Evolutionary conservation across 1,284 basidiomycete genomes (phyloP).

Genomic region (Melampsora americana): DNA sequence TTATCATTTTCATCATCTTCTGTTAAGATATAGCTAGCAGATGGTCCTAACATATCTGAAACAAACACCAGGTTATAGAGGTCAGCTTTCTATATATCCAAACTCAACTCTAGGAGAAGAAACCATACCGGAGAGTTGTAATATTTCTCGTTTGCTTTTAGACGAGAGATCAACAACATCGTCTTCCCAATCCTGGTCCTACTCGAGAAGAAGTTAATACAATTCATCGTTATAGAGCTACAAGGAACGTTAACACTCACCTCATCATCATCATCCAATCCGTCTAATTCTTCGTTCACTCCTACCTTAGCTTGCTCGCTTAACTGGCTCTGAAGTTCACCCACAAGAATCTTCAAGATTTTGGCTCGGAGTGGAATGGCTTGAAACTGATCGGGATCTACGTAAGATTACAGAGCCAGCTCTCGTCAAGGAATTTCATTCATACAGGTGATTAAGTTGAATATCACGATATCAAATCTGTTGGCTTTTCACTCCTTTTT

Average conservation of each 20-base stretch:
- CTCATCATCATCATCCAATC: slow-evolving; percentile 4
- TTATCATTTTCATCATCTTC: slow-evolving; percentile 1
- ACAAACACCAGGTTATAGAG: not conserved
- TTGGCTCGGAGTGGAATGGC: slow-evolving; percentile 2
- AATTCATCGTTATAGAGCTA: not conserved
- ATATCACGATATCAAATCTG: slow-evolving; percentile 1
- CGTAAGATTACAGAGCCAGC: not conserved
- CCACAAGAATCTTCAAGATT: slow-evolving; percentile 3
- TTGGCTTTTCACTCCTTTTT: not conserved
- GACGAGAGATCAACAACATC: not conserved
- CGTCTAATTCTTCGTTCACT: not conserved
- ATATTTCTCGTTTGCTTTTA: slow-evolving; percentile 2
- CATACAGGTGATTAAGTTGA: not conserved
- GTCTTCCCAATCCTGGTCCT: slow-evolving; percentile 11
- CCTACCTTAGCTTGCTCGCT: not conserved
- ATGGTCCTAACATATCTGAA: slow-evolving; percentile 8
- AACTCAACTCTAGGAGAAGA: not conserved
- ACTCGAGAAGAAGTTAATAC: not conserved
- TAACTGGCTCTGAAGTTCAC: slow-evolving; percentile 2
- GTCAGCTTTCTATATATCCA: not conserved
- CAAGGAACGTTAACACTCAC: not conserved
- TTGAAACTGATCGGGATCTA: slow-evolving; percentile 8
- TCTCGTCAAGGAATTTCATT: not conserved
- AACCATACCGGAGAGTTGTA: not conserved
- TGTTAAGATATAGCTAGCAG: not conserved